Evolutionary conservation across 176 grass and related monocot species (phyloP).

Genomic region (Aechmea fasciata): DNA sequence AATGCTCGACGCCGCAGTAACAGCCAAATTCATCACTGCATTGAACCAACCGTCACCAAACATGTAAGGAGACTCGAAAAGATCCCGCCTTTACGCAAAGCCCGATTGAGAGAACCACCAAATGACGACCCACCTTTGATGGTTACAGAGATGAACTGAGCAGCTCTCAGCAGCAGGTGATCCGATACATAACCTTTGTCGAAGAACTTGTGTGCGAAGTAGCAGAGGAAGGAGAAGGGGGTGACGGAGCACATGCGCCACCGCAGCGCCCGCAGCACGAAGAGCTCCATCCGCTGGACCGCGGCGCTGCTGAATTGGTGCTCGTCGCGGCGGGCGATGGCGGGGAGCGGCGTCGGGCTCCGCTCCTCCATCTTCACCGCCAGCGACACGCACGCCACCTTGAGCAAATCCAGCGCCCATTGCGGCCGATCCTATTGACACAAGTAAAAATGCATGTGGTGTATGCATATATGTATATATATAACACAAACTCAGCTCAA

Average conservation of each 20-base stretch:
- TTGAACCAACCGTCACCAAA: background rate
- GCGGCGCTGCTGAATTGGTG: constrained; percentile 29
- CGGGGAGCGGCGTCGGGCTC: constrained; percentile 37
- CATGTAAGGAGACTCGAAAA: constrained; percentile 4
- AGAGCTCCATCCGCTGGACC: constrained; percentile 80
- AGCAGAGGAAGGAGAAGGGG: constrained; percentile 72
- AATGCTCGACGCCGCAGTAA: constrained; percentile 52
- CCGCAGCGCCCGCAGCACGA: constrained; percentile 47
- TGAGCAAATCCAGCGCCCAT: constrained; percentile 65
- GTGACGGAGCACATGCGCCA: constrained; percentile 68
- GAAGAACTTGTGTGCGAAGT: constrained; percentile 43
- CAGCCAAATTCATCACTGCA: constrained; percentile 58
- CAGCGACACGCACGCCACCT: constrained; percentile 74
- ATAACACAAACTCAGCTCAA: constrained; percentile 6
- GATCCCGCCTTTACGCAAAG: too few relatives aligned
- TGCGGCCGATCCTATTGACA: background rate
- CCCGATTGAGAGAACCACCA: background rate
- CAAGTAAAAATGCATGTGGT: too few relatives aligned
- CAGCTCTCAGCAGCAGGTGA: constrained; percentile 41
- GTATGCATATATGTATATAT: constrained; percentile 1
- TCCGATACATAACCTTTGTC: constrained; percentile 18
- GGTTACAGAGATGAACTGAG: constrained; percentile 40
- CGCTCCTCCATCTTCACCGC: constrained; percentile 82
- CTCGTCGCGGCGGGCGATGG: constrained; percentile 32
- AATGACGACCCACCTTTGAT: constrained; percentile 35